A percentile compares a stretch with the other conserved stretches of the same genome.
phyloP scores from a whole-genome alignment of 164 flowering plant genomes.

The Magnolia officinalis region DNA sequence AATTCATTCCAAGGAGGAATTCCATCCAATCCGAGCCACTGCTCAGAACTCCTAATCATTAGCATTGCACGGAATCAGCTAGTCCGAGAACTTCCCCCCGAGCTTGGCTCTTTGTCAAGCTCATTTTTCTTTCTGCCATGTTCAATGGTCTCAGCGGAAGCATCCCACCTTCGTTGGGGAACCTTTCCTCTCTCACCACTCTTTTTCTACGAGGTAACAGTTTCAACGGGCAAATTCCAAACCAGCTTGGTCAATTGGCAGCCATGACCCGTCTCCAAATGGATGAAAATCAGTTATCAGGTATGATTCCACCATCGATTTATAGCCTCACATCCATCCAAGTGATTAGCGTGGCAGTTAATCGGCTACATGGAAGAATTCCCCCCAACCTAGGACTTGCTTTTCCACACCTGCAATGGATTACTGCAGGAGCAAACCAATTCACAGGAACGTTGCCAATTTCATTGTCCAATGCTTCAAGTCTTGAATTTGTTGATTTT shows the following conservation, averaged over 20 bases:
- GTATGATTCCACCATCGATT: conserved; percentile 37
- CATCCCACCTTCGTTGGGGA: conserved; percentile 36
- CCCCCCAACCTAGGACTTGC: conserved; percentile 14
- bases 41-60: conserved; percentile 20
- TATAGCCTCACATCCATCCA: conserved; percentile 44
- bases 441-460: too few species aligned
- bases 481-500: too few species aligned
- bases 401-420: too few species aligned
- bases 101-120: conserved; percentile 27
- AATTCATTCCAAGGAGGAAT: conserved; percentile 34
- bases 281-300: conserved; percentile 30
- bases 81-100: conserved; percentile 31
- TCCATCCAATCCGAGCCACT: conserved; percentile 26
- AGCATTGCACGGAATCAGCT: conserved; percentile 26
- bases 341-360: conserved; percentile 26
- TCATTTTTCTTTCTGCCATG: conserved; percentile 18
- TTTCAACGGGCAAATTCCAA: conserved; percentile 33
- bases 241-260: conserved; percentile 21
- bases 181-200: conserved; percentile 29
- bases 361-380: conserved; percentile 30
- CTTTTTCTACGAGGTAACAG: conserved; percentile 22
- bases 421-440: too few species aligned
- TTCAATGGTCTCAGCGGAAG: conserved; percentile 30
- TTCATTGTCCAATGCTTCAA: too few species aligned
- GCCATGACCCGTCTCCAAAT: conserved; percentile 29